Percentiles rank a stretch among this genome's conserved stretches.
These are phyloP conservation scores for Skeletonema tropicum DNA, from an alignment of 108 stramenopile species.

Conservation along the genomic window DNA sequence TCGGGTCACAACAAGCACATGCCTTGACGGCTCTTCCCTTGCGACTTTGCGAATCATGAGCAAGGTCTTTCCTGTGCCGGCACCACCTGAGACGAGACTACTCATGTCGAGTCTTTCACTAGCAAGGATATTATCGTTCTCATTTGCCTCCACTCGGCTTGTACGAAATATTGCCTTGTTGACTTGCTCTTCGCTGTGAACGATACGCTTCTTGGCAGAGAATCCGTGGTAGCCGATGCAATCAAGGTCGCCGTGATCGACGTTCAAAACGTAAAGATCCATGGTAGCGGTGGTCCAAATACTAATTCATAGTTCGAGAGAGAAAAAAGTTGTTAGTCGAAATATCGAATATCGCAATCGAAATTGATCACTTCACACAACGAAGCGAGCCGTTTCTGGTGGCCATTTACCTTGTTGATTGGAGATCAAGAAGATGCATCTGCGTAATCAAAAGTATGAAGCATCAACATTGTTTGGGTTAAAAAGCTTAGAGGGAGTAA, in stretches of 20 bases:
- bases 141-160: conserved; percentile 3
- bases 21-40: conserved; percentile 8
- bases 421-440: conserved; percentile 25
- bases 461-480: not conserved
- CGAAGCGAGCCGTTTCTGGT: not conserved
- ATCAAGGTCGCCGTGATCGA: conserved; percentile 12
- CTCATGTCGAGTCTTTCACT: conserved; percentile 16
- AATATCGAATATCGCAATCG: not conserved
- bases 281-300: conserved; percentile 22
- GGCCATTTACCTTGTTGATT: not conserved
- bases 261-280: conserved; percentile 11
- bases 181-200: conserved; percentile 11
- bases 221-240: conserved; percentile 1
- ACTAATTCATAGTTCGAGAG: not conserved
- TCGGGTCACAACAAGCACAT: conserved; percentile 9
- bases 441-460: not conserved
- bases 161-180: conserved; percentile 14
- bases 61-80: conserved; percentile 18
- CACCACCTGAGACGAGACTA: conserved; percentile 8
- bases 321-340: not conserved
- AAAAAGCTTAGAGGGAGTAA: not conserved
- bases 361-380: not conserved
- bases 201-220: conserved; percentile 18
- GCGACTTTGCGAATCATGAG: conserved; percentile 1
- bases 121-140: conserved; percentile 7